Conservation (phyloP, 306 rosid genomes). For the Alnus glutinosa region DNA sequence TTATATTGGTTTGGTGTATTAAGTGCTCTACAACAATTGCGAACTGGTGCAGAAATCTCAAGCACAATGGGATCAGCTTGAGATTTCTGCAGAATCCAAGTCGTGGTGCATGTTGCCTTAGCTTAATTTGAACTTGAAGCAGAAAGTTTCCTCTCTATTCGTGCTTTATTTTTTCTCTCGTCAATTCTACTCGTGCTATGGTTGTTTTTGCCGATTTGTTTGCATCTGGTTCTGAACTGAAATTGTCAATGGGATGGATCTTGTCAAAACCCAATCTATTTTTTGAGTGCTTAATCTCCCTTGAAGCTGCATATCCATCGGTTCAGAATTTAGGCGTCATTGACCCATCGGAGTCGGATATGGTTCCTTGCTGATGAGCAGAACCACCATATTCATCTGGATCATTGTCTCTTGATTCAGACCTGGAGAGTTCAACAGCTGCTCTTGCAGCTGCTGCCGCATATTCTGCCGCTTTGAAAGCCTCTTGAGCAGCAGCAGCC, state of each 20-base stretch:
- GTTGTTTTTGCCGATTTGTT: constrained; percentile 10
- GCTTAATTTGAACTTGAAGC: no score
- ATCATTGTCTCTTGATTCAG: background rate
- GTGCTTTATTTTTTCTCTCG: background rate
- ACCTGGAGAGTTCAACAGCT: constrained; percentile 29
- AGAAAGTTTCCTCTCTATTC: constrained; percentile 6
- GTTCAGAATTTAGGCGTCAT: background rate
- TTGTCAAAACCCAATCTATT: constrained; percentile 5
- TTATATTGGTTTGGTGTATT: no score
- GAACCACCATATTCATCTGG: constrained; percentile 10
- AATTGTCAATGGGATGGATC: constrained; percentile 17
- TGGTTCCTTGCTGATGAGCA: constrained; percentile 10
- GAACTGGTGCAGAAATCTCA: background rate
- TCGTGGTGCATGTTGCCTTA: no score
- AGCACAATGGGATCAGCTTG: constrained; percentile 18
- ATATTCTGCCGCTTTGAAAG: constrained; percentile 37
- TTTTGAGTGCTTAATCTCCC: constrained; percentile 17
- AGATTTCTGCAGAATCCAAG: constrained; percentile 34
- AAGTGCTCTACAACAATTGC: constrained; percentile 1
- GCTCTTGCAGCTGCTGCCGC: constrained; percentile 30
- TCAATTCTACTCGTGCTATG: background rate
- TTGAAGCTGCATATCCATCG: constrained; percentile 5
- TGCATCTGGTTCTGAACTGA: constrained; percentile 26
- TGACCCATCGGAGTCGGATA: background rate
- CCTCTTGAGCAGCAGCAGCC: constrained; percentile 39